phyloP scores from a whole-genome alignment of 768 basidiomycete genomes.

The Podaxis rugospora region DNA sequence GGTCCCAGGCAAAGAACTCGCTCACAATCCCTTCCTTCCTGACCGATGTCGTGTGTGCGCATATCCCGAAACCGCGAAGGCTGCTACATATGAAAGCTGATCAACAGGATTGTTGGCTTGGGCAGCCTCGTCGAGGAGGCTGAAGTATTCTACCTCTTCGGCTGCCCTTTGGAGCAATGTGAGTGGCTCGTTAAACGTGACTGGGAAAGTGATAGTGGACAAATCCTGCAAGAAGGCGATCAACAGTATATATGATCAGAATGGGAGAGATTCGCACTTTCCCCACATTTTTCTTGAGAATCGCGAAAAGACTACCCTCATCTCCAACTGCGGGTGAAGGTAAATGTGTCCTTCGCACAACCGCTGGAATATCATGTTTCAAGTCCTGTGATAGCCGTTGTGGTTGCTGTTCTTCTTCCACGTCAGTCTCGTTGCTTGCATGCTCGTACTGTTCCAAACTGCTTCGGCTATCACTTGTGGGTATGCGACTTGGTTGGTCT shows the following conservation, averaged over 20 bases:
- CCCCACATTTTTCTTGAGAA: constrained; percentile 86
- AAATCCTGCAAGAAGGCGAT: constrained; percentile 50
- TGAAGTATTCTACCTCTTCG: constrained; percentile 79
- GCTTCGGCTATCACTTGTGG: constrained; percentile 35
- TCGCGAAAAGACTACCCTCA: constrained; percentile 77
- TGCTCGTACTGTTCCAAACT: constrained; percentile 34
- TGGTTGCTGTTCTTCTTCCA: constrained; percentile 29
- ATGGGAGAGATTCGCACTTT: constrained; percentile 44
- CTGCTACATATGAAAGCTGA: constrained; percentile 72
- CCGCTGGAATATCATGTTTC: constrained; percentile 19
- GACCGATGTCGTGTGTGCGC: constrained; percentile 77
- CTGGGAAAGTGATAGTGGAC: constrained; percentile 79
- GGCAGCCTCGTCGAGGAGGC: constrained; percentile 64
- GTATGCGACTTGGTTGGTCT: constrained; percentile 33
- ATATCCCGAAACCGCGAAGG: constrained; percentile 83
- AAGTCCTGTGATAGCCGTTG: constrained; percentile 9
- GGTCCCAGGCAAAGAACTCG: constrained; percentile 15
- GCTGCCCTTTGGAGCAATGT: constrained; percentile 78
- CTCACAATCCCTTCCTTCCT: constrained; percentile 86
- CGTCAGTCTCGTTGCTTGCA: constrained; percentile 53
- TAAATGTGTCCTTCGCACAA: constrained; percentile 50
- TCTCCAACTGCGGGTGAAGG: constrained; percentile 62
- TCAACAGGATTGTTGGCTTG: constrained; percentile 53
- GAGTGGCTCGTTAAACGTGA: constrained; percentile 86
- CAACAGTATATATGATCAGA: not conserved